Evolutionary conservation across 805 yeast species (phyloP).

Genomic region (Candida incommunis): DNA sequence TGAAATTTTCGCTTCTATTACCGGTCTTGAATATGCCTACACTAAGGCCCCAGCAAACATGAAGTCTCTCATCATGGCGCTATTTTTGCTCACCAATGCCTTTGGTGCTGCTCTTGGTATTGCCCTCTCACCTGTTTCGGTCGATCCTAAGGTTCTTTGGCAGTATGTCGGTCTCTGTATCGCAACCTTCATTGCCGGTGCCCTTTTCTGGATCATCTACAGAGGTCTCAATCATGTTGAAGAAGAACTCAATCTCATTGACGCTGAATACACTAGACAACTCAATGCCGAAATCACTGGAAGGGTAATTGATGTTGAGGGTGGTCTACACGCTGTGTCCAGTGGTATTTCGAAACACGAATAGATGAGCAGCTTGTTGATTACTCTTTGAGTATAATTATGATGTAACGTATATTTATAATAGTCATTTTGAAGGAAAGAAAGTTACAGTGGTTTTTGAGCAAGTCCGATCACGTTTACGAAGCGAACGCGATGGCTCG

Average conservation of each 20-base stretch:
- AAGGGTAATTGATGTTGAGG: neutral
- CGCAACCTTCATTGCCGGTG: conserved; percentile 45
- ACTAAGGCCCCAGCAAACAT: conserved; percentile 63
- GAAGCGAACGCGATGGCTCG: too few relatives aligned
- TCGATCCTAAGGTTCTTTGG: conserved; percentile 60
- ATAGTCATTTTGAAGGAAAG: too few relatives aligned
- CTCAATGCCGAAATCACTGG: conserved; percentile 10
- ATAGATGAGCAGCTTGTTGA: too few relatives aligned
- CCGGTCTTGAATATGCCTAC: conserved; percentile 76
- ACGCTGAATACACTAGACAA: conserved; percentile 20
- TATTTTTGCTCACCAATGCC: conserved; percentile 61
- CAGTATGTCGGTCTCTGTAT: conserved; percentile 49
- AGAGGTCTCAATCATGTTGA: conserved; percentile 38
- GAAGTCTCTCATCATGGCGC: conserved; percentile 47
- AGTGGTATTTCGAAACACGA: neutral
- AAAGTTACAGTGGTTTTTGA: too few relatives aligned
- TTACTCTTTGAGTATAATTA: too few relatives aligned
- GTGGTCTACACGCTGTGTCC: neutral
- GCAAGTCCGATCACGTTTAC: too few relatives aligned
- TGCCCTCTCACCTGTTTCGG: conserved; percentile 52
- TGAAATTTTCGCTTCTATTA: conserved; percentile 66
- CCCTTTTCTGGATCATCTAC: conserved; percentile 48
- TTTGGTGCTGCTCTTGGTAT: conserved; percentile 65
- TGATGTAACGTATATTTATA: too few relatives aligned
- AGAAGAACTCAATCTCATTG: conserved; percentile 43